phyloP scores from a whole-genome alignment of 768 basidiomycete genomes.

The Phaeotremella fagi region DNA sequence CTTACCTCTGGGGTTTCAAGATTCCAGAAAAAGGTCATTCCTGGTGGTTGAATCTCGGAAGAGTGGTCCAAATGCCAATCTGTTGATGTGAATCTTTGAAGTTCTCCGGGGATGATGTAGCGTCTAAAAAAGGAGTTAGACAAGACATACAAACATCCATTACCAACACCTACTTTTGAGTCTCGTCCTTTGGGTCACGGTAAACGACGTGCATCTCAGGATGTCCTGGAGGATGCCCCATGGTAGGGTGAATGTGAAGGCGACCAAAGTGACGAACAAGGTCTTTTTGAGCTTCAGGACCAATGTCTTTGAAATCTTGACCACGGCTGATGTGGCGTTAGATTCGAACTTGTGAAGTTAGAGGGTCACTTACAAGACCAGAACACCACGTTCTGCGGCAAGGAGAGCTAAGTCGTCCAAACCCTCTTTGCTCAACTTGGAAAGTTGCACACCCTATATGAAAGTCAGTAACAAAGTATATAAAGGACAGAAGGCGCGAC shows the following conservation, averaged over 20 bases:
- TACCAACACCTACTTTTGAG: conserved; percentile 47
- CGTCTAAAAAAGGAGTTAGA: conserved; percentile 7
- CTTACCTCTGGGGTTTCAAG: conserved; percentile 38
- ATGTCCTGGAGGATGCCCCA: conserved; percentile 51
- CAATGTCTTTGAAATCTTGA: conserved; percentile 62
- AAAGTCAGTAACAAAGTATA: neutral
- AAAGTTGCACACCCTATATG: conserved; percentile 55
- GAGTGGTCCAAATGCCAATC: conserved; percentile 35
- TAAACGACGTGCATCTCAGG: conserved; percentile 63
- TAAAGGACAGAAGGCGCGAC: neutral
- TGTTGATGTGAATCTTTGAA: conserved; percentile 9
- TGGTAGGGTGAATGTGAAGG: conserved; percentile 1
- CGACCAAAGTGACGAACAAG: conserved; percentile 47
- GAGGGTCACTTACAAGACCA: conserved; percentile 59
- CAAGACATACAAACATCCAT: conserved; percentile 53
- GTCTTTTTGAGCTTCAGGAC: conserved; percentile 56
- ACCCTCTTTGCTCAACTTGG: conserved; percentile 55
- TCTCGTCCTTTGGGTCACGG: conserved; percentile 53
- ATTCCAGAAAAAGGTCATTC: conserved; percentile 59
- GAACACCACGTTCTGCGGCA: conserved; percentile 56
- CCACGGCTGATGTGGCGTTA: conserved; percentile 51
- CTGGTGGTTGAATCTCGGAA: conserved; percentile 58
- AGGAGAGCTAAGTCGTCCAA: conserved; percentile 57
- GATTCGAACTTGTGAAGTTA: neutral
- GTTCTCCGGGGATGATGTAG: conserved; percentile 12